Evolutionary conservation across 225 moss, liverwort and hornwort genomes (phyloP).

Genomic region (Climacium dendroides): DNA sequence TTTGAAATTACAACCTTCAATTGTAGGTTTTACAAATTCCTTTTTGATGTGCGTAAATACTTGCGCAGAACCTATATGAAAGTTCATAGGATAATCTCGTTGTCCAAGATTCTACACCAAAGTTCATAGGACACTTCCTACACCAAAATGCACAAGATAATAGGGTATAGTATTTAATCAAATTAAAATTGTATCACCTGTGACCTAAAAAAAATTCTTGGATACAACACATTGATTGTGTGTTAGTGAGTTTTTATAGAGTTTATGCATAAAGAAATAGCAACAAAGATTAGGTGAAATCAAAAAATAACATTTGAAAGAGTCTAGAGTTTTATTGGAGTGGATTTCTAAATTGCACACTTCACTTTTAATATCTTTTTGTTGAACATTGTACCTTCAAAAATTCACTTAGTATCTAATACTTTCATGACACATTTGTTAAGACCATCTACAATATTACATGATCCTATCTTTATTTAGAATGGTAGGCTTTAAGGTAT

Average conservation of each 20-base stretch:
- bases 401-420: not conserved
- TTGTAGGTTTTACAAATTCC: accelerated
- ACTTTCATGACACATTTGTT: not conserved
- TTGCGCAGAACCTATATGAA: not conserved
- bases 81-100: not conserved
- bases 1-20: not conserved
- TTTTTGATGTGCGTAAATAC: no score
- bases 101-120: not conserved
- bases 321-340: not conserved
- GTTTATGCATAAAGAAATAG: accelerated
- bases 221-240: not conserved
- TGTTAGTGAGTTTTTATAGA: not conserved
- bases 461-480: not conserved
- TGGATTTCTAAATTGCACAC: not conserved
- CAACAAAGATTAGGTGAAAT: not conserved
- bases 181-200: no score
- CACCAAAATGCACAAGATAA: not conserved
- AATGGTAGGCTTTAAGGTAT: accelerated
- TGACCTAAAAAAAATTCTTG: not conserved
- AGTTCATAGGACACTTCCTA: not conserved
- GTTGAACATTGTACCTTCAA: no score
- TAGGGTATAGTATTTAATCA: not conserved
- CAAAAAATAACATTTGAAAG: not conserved
- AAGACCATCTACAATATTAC: accelerated
- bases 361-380: accelerated